Base-by-base conservation (phyloP, 768 basidiomycete species). In the Hebeloma cylindrosporum region DNA sequence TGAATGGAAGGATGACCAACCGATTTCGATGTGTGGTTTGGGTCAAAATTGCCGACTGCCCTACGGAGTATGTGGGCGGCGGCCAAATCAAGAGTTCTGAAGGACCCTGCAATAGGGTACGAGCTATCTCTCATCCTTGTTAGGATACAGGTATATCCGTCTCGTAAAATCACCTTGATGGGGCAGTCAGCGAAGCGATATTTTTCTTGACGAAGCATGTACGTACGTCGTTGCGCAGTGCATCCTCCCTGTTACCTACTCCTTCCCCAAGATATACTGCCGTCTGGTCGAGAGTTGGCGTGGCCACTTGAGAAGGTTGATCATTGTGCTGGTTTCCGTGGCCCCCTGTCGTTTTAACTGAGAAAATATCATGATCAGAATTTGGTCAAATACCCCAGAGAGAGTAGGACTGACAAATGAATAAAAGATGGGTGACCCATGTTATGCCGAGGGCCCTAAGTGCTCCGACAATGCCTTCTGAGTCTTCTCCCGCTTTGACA, bases 371-470 rank as follows among this genome's bases (percentile, higher is more conserved):
- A n/a, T n/a, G n/a, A n/a, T 28, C 36, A 47, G 45, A 39, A 20
- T 31, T 6, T 8, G 16, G 40, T 49, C 18, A n/a, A 18, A 22
- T 43, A 18, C 3, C n/a, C n/a, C 30, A 17, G 33, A 30, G 25
- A 38, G n/a, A 36, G 16, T 6, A 40, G 27, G 1, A 53, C 51
- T 47, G 29, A 53, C 55, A 53, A 9, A 43, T 28, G 43, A 57
- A 57, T 32, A 53, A 21, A 29, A 57, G 31, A 21, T 48, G 47
- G 13, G 51, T 48, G 4, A n/a, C n/a, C n/a, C n/a, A n/a, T n/a
- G n/a, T n/a, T n/a, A n/a, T n/a, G n/a, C n/a, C n/a, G n/a, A n/a
- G n/a, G n/a, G n/a, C n/a, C n/a, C n/a, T n/a, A n/a, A 52, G 23
- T 32, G 45, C 34, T 18, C 29, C 47, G 25, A 45, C 43, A 17